Evolutionary conservation across 768 basidiomycete species (phyloP).

Genomic region (Panaeolus papilionaceus): DNA sequence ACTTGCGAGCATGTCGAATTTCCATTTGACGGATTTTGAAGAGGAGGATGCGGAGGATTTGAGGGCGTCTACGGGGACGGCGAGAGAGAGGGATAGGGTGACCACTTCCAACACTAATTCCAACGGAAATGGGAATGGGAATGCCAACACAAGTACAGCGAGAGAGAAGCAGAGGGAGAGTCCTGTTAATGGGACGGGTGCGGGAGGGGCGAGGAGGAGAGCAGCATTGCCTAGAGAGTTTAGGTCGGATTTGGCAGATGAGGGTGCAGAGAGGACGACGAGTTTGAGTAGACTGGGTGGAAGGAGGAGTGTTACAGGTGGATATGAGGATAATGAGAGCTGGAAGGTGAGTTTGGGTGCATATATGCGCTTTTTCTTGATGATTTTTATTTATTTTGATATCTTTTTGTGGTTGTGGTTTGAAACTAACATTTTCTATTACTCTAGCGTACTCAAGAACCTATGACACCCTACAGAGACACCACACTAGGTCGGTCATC

Average conservation of each 20-base stretch:
- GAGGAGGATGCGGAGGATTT: slow-evolving; percentile 30
- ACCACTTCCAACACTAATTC: not conserved
- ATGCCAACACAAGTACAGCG: not conserved
- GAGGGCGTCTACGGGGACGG: slow-evolving; percentile 28
- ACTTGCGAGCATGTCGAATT: slow-evolving; percentile 32
- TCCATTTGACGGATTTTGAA: slow-evolving; percentile 32
- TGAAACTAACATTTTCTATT: not conserved
- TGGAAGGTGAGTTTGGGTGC: slow-evolving; percentile 17
- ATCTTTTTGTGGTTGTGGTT: slow-evolving; percentile 28
- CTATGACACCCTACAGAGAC: slow-evolving; percentile 44
- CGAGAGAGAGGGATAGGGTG: slow-evolving; percentile 29
- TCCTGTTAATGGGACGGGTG: slow-evolving; percentile 64
- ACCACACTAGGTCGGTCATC: slow-evolving; percentile 32
- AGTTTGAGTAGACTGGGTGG: slow-evolving; percentile 13
- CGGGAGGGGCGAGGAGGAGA: slow-evolving; percentile 44
- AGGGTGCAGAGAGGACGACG: slow-evolving; percentile 14
- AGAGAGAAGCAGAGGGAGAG: slow-evolving; percentile 47
- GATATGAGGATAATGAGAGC: slow-evolving; percentile 15
- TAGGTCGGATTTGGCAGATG: slow-evolving; percentile 36
- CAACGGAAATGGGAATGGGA: not conserved
- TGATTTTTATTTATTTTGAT: slow-evolving; percentile 6
- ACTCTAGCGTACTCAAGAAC: slow-evolving; percentile 32
- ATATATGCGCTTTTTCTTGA: slow-evolving; percentile 24
- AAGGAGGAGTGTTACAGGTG: slow-evolving; percentile 23
- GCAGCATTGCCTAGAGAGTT: slow-evolving; percentile 50